These are phyloP conservation scores for Adansonia rubrostipa DNA, from an alignment of 441 rosid genomes.

Conservation along the genomic window DNA sequence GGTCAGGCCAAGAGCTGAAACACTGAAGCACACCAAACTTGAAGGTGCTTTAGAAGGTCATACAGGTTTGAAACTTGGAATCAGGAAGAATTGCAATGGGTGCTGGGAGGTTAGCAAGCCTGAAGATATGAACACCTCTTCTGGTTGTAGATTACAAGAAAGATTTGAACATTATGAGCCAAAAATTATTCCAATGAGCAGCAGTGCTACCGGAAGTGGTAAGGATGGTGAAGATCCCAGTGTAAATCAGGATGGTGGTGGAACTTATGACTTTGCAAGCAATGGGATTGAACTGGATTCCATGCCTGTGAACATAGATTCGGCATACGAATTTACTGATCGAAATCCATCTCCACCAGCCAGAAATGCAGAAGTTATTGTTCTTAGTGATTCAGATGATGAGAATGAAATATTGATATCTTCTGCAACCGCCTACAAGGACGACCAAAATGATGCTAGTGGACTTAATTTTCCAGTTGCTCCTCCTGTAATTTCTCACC, in stretches of 20 bases:
- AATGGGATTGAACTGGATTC: conserved; percentile 85
- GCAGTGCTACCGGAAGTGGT: conserved; percentile 93
- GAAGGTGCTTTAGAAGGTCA: conserved; percentile 79
- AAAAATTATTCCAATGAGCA: conserved; percentile 82
- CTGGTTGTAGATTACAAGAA: conserved; percentile 49
- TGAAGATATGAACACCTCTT: conserved; percentile 62
- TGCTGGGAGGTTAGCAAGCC: conserved; percentile 91
- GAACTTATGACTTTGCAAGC: conserved; percentile 62
- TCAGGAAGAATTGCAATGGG: conserved; percentile 86
- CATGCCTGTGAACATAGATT: conserved; percentile 64
- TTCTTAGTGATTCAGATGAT: conserved; percentile 96
- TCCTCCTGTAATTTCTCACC: conserved; percentile 59
- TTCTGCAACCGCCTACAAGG: conserved; percentile 53
- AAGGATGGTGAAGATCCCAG: conserved; percentile 95
- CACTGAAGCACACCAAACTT: conserved; percentile 60
- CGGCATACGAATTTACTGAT: conserved; percentile 57
- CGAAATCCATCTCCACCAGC: conserved; percentile 55
- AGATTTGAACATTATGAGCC: conserved; percentile 51
- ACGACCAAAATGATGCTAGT: conserved; percentile 52
- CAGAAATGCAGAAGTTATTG: conserved; percentile 71
- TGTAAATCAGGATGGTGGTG: conserved; percentile 88
- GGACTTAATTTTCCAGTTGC: conserved; percentile 66
- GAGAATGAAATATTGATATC: conserved; percentile 69
- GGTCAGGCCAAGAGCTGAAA: conserved; percentile 52
- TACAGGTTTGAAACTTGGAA: conserved; percentile 85